Evolutionary conservation across 2,329 filamentous ascomycete genomes (phyloP).

Genomic region (Aspergillus niger): DNA sequence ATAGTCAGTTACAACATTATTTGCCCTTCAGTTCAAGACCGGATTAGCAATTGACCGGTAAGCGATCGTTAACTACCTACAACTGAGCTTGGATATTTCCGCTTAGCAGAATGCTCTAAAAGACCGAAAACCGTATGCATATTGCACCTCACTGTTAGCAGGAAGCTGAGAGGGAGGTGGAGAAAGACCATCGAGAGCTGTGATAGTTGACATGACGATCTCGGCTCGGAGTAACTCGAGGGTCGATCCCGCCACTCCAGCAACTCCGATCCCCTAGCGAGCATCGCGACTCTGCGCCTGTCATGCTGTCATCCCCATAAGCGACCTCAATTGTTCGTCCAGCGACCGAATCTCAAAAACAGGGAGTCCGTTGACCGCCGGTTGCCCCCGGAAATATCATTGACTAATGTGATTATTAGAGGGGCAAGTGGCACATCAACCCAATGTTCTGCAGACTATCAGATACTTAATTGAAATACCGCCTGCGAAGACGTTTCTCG

Average conservation of each 20-base stretch:
- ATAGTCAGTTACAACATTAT: no score
- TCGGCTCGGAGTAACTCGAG: constrained; percentile 6
- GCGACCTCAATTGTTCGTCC: neutral
- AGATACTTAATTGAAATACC: no score
- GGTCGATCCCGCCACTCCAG: neutral
- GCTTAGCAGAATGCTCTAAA: no score
- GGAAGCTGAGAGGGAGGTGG: neutral
- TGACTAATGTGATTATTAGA: neutral
- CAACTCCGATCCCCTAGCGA: neutral
- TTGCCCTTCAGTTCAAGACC: no score
- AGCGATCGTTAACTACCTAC: neutral
- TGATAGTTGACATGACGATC: neutral
- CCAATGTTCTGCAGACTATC: neutral
- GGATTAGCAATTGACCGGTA: neutral
- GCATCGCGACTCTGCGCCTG: neutral
- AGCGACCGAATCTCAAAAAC: neutral
- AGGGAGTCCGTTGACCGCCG: neutral
- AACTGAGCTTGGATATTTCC: no score
- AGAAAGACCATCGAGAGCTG: neutral
- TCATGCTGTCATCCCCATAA: neutral
- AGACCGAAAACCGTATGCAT: no score
- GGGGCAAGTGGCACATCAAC: neutral
- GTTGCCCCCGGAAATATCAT: neutral
- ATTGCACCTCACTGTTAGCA: no score
- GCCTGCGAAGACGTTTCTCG: no score